phyloP scores from a whole-genome alignment of 768 basidiomycete species.

The Russula abietina region DNA sequence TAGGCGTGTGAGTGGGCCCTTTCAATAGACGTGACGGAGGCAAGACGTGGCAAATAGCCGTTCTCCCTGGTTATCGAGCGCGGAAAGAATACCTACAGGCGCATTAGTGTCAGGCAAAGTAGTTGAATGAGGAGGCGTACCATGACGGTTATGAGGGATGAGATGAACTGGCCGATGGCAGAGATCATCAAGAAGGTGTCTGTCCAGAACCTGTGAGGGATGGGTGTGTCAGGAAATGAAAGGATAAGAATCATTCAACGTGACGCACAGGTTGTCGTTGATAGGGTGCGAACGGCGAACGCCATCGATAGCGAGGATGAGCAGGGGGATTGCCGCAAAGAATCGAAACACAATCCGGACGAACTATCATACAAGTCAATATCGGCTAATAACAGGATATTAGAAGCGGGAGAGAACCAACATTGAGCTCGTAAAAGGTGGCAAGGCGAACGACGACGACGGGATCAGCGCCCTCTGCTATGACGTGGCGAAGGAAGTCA shows the following conservation, averaged over 20 bases:
- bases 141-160: constrained; percentile 73
- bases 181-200: constrained; percentile 69
- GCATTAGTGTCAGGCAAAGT: background rate
- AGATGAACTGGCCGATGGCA: constrained; percentile 70
- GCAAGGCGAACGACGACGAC: constrained; percentile 66
- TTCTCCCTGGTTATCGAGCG: constrained; percentile 61
- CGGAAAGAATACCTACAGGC: constrained; percentile 65
- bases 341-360: constrained; percentile 73
- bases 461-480: constrained; percentile 66
- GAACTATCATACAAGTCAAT: constrained; percentile 36
- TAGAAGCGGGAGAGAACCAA: constrained; percentile 33
- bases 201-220: constrained; percentile 25
- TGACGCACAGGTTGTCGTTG: constrained; percentile 50
- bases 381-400: background rate
- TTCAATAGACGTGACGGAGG: constrained; percentile 24
- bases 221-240: background rate
- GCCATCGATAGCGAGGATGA: constrained; percentile 62
- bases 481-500: constrained; percentile 61
- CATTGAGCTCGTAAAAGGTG: constrained; percentile 75
- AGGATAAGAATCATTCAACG: background rate
- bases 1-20: constrained; percentile 16
- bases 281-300: constrained; percentile 46
- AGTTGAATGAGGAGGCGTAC: constrained; percentile 38
- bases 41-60: constrained; percentile 48
- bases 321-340: constrained; percentile 61